Conservation (phyloP, 2,329 filamentous ascomycete species). For the Purpureocillium lavendulum region DNA sequence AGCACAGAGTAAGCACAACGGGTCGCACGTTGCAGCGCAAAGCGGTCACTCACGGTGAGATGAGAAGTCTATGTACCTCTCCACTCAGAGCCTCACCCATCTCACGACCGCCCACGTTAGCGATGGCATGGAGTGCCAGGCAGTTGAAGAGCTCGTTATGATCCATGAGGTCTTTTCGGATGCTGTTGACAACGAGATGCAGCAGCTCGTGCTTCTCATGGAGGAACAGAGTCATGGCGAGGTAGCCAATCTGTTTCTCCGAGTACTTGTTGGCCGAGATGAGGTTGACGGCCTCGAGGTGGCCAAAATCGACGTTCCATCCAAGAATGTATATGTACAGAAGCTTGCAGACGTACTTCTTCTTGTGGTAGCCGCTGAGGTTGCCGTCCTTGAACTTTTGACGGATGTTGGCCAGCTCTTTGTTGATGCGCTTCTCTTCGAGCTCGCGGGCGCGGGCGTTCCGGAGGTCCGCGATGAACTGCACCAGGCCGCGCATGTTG, state of each 20-base stretch:
- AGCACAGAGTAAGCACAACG: constrained; percentile 6
- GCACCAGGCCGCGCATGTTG: constrained; percentile 78
- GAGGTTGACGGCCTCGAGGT: constrained; percentile 95
- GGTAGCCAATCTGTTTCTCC: constrained; percentile 97
- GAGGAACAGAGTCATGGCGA: constrained; percentile 93
- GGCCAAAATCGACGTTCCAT: constrained; percentile 98
- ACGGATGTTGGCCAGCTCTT: constrained; percentile 95
- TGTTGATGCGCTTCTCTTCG: constrained; percentile 99
- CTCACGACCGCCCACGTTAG: constrained; percentile 91
- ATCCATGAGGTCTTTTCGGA: constrained; percentile 89
- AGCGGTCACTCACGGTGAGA: constrained; percentile 67
- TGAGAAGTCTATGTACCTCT: constrained; percentile 88
- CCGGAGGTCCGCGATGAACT: constrained; percentile 94
- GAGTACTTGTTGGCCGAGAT: constrained; percentile 97
- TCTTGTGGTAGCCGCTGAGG: constrained; percentile 95
- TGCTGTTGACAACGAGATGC: constrained; percentile 96
- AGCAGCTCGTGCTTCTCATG: constrained; percentile 96
- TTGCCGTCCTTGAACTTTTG: constrained; percentile 97
- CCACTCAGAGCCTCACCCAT: constrained; percentile 91
- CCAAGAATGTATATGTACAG: constrained; percentile 98
- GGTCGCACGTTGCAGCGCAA: not conserved
- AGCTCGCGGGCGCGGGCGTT: constrained; percentile 92
- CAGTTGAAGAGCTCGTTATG: constrained; percentile 98
- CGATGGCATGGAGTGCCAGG: constrained; percentile 90
- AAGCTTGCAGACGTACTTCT: constrained; percentile 99